Conservation (phyloP, 2,329 filamentous ascomycete genomes). For the Hymenoscyphus fraxineus region DNA sequence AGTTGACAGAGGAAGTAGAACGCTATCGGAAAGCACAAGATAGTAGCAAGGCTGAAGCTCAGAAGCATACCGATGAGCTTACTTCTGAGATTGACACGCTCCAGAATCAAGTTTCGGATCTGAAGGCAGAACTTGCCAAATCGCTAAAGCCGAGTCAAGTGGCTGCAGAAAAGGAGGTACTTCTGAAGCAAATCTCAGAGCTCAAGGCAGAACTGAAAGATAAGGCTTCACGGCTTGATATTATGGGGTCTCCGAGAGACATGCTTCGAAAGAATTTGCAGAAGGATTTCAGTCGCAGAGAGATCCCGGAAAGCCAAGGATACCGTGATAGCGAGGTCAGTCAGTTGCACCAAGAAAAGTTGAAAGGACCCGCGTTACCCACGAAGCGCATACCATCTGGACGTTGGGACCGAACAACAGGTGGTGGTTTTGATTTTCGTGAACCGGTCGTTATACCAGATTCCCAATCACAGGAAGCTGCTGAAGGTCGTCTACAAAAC, state of each 20-base stretch:
- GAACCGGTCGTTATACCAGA: neutral
- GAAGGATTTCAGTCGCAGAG: neutral
- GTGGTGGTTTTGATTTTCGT: neutral
- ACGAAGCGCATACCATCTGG: neutral
- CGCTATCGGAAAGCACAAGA: neutral
- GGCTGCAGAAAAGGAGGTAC: neutral
- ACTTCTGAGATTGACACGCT: neutral
- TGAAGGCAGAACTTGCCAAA: conserved; percentile 10
- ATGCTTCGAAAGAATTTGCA: conserved; percentile 4
- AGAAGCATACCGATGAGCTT: neutral
- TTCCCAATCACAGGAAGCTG: neutral
- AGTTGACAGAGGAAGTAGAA: neutral
- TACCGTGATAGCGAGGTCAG: neutral
- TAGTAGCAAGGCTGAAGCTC: neutral
- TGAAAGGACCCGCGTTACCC: neutral
- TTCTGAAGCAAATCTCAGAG: neutral
- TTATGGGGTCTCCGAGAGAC: neutral
- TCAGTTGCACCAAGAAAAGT: neutral
- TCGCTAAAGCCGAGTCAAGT: neutral
- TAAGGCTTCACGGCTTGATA: neutral
- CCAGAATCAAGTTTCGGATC: conserved; percentile 7
- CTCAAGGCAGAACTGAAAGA: neutral
- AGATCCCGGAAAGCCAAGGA: neutral
- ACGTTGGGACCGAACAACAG: neutral
- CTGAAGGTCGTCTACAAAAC: neutral